Base-by-base conservation (phyloP, 2,329 filamentous ascomycete genomes). In the Albifimbria verrucaria region DNA sequence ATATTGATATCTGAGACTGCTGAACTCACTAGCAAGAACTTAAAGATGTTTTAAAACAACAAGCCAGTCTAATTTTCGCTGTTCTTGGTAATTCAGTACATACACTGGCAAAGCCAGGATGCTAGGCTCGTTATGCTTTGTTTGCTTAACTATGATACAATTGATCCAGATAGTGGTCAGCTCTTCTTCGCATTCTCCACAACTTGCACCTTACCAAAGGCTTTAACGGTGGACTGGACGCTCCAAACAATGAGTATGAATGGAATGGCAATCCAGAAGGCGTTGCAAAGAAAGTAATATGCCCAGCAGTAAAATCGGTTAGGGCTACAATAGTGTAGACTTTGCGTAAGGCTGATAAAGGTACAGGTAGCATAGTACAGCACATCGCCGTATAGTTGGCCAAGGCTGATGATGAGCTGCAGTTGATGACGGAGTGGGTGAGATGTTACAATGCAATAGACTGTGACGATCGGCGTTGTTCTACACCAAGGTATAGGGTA, bases 231-330 rank as follows among this genome's bases (percentile, higher is more conserved):
- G 41, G 60, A 61, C 23, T 39, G 52, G 1, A 64, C 59, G 41
- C 71, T 72, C 24, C 59, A 53, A 2, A 59, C 21, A 26, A 76
- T 54, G 42, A 74, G 55, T 5, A 56, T 61, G 3, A 60, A 49
- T 1, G 80, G 79, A 28, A 82, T 73, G 18, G 79, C 67, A 36
- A 83, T 74, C 80, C 80, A 83, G 55, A 81, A 75, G 0, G 69
- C 69, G 57, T 83, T 82, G 59, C 77, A 70, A 17, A 78, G 62
- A 17, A 83, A 61, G 53, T 76, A 82, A 58, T 82, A 82, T 9
- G 70, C 72, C 69, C 72, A 82, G 56, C 77, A 83, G 61, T 82
- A 82, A 36, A 72, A 73, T 1, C 60, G 59, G 64, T 82, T 79
- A 0, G 79, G 79, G 0, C 80, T 71, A 48, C 73, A 80, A 65